Evolutionary conservation across 495 filamentous ascomycete species (phyloP).

Genomic region (Xylaria nigripes): DNA sequence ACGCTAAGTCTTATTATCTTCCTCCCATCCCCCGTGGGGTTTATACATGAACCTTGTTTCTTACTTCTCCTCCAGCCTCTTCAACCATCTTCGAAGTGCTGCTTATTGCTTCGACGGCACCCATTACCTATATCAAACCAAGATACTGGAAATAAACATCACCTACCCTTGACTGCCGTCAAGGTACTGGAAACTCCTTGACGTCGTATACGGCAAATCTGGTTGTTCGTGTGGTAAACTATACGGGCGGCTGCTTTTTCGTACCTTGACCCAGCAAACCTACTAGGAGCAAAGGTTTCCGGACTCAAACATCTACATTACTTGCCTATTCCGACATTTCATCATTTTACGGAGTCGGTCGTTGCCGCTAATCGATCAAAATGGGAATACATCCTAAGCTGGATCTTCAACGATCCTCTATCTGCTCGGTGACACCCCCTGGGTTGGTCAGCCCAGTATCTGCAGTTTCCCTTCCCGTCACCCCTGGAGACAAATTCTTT

Average conservation of each 20-base stretch:
- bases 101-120: not conserved
- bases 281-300: conserved; percentile 7
- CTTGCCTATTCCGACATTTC: conserved; percentile 1
- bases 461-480: conserved; percentile 29
- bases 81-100: not conserved
- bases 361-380: conserved; percentile 26
- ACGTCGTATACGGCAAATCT: not conserved
- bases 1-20: not conserved
- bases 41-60: conserved; percentile 6
- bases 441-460: conserved; percentile 38
- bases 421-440: conserved; percentile 37
- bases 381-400: conserved; percentile 41
- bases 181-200: not conserved
- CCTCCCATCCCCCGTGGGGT: conserved; percentile 1
- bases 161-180: no score
- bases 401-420: conserved; percentile 37
- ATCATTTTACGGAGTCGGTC: conserved; percentile 20
- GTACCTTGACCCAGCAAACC: conserved; percentile 20
- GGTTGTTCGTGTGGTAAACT: conserved; percentile 10
- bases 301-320: not conserved
- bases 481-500: conserved; percentile 34
- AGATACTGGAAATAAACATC: no score
- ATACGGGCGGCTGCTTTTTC: conserved; percentile 16
- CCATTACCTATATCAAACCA: not conserved
- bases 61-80: not conserved